Conservation (phyloP, 2,329 filamentous ascomycete genomes). For the Ambrosiella cleistominuta region DNA sequence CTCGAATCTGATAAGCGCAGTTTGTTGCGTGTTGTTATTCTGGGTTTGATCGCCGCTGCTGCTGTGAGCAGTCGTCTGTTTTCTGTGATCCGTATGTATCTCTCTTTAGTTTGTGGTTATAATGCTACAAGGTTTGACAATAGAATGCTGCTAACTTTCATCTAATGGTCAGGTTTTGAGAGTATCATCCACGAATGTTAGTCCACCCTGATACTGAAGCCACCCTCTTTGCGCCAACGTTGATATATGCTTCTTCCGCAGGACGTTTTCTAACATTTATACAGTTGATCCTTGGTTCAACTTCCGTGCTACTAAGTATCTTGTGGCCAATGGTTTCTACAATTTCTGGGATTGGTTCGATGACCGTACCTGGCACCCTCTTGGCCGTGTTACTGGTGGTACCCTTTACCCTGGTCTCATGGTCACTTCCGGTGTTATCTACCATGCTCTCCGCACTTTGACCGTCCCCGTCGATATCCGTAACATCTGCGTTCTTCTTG, state of each 20-base stretch:
- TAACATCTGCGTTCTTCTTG: constrained; percentile 94
- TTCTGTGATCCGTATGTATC: constrained; percentile 83
- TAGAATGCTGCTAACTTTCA: background rate
- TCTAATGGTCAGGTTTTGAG: constrained; percentile 55
- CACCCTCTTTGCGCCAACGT: background rate
- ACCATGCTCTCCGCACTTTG: constrained; percentile 76
- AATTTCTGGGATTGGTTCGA: constrained; percentile 99
- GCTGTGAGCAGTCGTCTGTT: constrained; percentile 88
- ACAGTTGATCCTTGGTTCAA: constrained; percentile 99
- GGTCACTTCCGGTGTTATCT: constrained; percentile 96
- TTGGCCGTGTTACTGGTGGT: constrained; percentile 92
- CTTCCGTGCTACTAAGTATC: constrained; percentile 94
- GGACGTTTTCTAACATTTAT: constrained; percentile 12
- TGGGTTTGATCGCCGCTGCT: constrained; percentile 76
- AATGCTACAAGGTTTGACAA: background rate
- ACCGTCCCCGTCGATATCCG: constrained; percentile 92
- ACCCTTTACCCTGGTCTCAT: constrained; percentile 98
- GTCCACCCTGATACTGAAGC: constrained; percentile 23
- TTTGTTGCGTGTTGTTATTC: constrained; percentile 74
- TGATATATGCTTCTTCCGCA: background rate
- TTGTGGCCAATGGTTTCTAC: constrained; percentile 93
- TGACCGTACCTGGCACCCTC: constrained; percentile 97
- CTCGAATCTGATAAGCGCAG: constrained; percentile 14
- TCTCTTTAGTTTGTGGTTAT: background rate
- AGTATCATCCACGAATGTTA: constrained; percentile 99